phyloP scores from a whole-genome alignment of 2,329 filamentous ascomycete species.

The Aspergillus bombycis region DNA sequence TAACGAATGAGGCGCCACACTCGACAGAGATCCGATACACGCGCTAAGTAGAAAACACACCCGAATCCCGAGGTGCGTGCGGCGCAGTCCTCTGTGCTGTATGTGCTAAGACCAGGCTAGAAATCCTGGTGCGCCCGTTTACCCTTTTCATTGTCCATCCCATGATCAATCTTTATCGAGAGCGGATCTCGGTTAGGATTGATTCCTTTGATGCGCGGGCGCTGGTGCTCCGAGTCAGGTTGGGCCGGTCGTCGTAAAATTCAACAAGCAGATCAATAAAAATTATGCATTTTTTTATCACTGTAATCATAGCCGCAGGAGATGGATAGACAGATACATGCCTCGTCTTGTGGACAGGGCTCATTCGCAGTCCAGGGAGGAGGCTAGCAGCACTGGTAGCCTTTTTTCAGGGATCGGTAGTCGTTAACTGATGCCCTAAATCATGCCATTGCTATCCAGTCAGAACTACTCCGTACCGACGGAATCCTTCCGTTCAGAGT shows the following conservation, averaged over 20 bases:
- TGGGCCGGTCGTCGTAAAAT: neutral
- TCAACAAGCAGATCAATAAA: neutral
- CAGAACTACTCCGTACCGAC: neutral
- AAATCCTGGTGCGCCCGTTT: neutral
- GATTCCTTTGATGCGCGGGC: neutral
- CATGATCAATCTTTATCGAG: neutral
- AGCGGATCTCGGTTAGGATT: neutral
- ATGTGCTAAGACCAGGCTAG: neutral
- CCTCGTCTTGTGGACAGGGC: neutral
- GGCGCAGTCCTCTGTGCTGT: neutral
- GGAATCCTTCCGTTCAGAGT: slow-evolving; percentile 12
- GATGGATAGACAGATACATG: neutral
- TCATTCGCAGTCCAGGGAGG: neutral
- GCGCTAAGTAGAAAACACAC: neutral
- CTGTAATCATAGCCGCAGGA: neutral
- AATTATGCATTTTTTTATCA: neutral
- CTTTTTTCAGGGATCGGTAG: slow-evolving; percentile 1
- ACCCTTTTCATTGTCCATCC: neutral
- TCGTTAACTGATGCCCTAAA: slow-evolving; percentile 2
- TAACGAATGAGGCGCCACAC: neutral
- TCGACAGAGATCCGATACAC: slow-evolving; percentile 13
- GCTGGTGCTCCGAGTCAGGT: neutral
- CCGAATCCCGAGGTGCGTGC: slow-evolving; percentile 6
- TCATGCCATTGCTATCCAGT: slow-evolving; percentile 8
- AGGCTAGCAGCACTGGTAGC: neutral